A percentile compares a stretch with the other conserved stretches of the same genome.
Evolutionary conservation across 2,329 filamentous ascomycete species (phyloP).

Genomic region (Penicillium sp.): DNA sequence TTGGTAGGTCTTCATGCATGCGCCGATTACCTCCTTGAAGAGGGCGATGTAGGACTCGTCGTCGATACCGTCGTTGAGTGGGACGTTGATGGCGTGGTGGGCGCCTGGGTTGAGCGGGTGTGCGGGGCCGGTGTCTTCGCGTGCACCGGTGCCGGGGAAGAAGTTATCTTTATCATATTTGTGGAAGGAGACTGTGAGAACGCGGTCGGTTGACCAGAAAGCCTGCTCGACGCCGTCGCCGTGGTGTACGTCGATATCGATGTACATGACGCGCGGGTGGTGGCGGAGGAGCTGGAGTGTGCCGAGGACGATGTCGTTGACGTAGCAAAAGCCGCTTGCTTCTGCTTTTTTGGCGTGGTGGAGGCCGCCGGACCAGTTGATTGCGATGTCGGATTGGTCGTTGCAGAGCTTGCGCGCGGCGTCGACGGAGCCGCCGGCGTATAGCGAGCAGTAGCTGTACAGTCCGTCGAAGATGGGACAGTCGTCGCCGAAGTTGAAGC

Average conservation of each 20-base stretch:
- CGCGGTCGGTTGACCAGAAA: slow-evolving; percentile 83
- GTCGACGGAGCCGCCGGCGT: slow-evolving; percentile 85
- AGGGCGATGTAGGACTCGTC: slow-evolving; percentile 85
- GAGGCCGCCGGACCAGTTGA: slow-evolving; percentile 95
- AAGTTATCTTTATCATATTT: slow-evolving; percentile 85
- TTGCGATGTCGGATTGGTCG: slow-evolving; percentile 87
- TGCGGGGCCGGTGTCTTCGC: slow-evolving; percentile 79
- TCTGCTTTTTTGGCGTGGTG: slow-evolving; percentile 95
- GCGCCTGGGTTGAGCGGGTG: slow-evolving; percentile 83
- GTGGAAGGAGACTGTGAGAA: slow-evolving; percentile 93
- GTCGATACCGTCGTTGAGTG: slow-evolving; percentile 85
- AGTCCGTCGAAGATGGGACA: slow-evolving; percentile 96
- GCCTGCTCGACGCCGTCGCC: slow-evolving; percentile 89
- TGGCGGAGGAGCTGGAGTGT: slow-evolving; percentile 83
- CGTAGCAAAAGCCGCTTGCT: slow-evolving; percentile 95
- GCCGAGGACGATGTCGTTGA: slow-evolving; percentile 95
- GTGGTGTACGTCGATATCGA: slow-evolving; percentile 91
- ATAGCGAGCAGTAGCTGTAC: slow-evolving; percentile 92
- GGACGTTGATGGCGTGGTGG: slow-evolving; percentile 87
- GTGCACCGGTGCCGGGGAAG: slow-evolving; percentile 87
- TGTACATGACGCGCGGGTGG: slow-evolving; percentile 84
- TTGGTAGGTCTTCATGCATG: slow-evolving; percentile 78
- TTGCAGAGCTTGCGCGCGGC: slow-evolving; percentile 86
- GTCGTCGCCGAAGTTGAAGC: slow-evolving; percentile 88
- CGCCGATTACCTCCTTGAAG: slow-evolving; percentile 77